Conservation (phyloP, 202 grass and related monocot genomes). For the Schoenoplectus triqueter region DNA sequence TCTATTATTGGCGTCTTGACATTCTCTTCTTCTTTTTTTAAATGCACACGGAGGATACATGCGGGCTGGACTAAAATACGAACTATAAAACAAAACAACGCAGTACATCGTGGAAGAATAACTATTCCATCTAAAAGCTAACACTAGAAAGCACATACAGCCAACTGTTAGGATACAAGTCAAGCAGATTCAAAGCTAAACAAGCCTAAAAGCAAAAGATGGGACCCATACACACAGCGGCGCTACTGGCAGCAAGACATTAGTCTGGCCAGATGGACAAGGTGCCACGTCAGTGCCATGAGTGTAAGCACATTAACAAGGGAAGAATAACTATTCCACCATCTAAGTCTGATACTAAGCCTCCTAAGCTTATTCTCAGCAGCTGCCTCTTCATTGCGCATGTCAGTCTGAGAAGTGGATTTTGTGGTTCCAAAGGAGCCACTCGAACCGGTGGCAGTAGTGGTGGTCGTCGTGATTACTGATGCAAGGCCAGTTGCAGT, state of each 20-base stretch:
- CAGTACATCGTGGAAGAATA: background rate
- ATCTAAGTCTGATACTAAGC: conserved; percentile 54
- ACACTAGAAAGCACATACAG: background rate
- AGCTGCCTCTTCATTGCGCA: conserved; percentile 37
- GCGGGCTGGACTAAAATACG: background rate
- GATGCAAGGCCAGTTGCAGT: conserved; percentile 4
- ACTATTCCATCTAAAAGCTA: background rate
- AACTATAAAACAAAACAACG: background rate
- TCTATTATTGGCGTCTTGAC: background rate
- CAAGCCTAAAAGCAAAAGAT: background rate
- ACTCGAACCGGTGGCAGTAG: background rate
- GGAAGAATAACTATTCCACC: conserved; percentile 80
- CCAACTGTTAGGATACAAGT: background rate
- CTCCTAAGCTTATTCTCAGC: conserved; percentile 46
- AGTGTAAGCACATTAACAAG: conserved; percentile 65
- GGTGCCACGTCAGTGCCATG: conserved; percentile 83
- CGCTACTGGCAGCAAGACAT: conserved; percentile 28
- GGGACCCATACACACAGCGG: background rate
- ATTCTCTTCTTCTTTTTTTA: background rate
- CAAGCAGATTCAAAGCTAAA: background rate
- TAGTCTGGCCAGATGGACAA: conserved; percentile 68
- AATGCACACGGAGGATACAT: background rate
- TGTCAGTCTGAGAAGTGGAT: conserved; percentile 9
- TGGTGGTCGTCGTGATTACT: background rate
- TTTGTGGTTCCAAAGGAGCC: background rate